Evolutionary conservation across 192 early-diverging fungal genomes (phyloP).

Genomic region (Kickxella alabastrina): DNA sequence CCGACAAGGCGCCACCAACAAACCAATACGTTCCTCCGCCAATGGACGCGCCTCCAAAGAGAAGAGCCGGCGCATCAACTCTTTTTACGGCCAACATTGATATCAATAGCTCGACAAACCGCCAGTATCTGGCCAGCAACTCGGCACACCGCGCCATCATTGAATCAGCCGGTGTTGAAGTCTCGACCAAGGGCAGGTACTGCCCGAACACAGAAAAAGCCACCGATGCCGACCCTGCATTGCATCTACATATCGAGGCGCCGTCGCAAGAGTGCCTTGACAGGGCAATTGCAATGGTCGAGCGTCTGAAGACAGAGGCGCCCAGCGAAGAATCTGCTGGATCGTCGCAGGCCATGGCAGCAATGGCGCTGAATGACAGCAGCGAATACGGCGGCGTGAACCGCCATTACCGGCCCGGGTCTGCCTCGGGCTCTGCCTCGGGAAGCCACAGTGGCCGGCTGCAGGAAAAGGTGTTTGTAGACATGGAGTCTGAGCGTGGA

Average conservation of each 20-base stretch:
- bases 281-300: slow-evolving; percentile 65
- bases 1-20: too few relatives aligned
- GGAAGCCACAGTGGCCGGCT: slow-evolving; percentile 11
- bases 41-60: background rate
- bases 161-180: slow-evolving; percentile 67
- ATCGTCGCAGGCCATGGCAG: too few relatives aligned
- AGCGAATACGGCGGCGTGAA: slow-evolving; percentile 9
- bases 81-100: slow-evolving; percentile 60
- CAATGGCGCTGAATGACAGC: background rate
- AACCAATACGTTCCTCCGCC: slow-evolving; percentile 11
- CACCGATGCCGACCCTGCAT: slow-evolving; percentile 71
- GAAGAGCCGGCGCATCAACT: background rate
- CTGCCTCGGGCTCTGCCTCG: slow-evolving; percentile 14
- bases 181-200: slow-evolving; percentile 81
- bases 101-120: slow-evolving; percentile 80
- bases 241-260: slow-evolving; percentile 76
- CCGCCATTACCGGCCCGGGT: slow-evolving; percentile 25
- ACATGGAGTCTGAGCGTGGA: slow-evolving; percentile 65
- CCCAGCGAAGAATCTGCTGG: background rate
- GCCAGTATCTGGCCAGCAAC: slow-evolving; percentile 75
- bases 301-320: slow-evolving; percentile 55
- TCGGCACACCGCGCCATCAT: slow-evolving; percentile 69
- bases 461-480: slow-evolving; percentile 69
- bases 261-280: slow-evolving; percentile 63
- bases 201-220: slow-evolving; percentile 70